These are phyloP conservation scores for Clohesyomyces aquaticus DNA, from an alignment of 495 filamentous ascomycete genomes.

Conservation along the genomic window DNA sequence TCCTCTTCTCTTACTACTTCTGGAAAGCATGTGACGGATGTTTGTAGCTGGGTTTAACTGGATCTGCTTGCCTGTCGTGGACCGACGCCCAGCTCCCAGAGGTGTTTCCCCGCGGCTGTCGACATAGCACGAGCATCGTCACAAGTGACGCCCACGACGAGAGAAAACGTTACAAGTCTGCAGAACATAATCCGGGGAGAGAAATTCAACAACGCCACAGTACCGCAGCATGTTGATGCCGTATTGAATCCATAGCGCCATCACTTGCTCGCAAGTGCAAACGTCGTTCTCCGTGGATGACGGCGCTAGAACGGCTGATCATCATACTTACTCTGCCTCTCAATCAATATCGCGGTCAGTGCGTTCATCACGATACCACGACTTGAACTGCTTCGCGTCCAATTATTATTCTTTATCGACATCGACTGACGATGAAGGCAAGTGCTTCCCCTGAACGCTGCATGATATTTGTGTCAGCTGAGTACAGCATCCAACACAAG, in stretches of 20 bases:
- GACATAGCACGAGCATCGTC: conserved; percentile 35
- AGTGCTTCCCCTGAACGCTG: conserved; percentile 28
- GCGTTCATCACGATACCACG: conserved; percentile 18
- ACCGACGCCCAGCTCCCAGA: conserved; percentile 7
- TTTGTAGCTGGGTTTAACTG: conserved; percentile 22
- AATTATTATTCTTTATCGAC: conserved; percentile 23
- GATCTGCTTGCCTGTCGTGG: conserved; percentile 23
- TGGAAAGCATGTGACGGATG: conserved; percentile 30
- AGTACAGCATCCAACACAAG: conserved; percentile 23
- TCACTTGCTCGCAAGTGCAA: conserved; percentile 5
- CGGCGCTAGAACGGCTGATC: conserved; percentile 23
- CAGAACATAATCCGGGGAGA: conserved; percentile 32
- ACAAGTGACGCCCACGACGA: conserved; percentile 24
- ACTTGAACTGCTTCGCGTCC: conserved; percentile 4
- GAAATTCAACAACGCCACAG: conserved; percentile 35
- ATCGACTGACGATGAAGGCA: background rate
- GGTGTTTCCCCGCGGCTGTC: background rate
- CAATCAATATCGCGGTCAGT: conserved; percentile 23
- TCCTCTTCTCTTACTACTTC: conserved; percentile 13
- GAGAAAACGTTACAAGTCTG: conserved; percentile 25
- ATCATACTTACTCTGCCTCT: background rate
- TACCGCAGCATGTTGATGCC: conserved; percentile 35
- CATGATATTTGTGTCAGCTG: conserved; percentile 35
- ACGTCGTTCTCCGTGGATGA: conserved; percentile 5
- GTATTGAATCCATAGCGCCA: conserved; percentile 35